Evolutionary conservation across 441 rosid genomes (phyloP), one percentile per base, ranked within the genome.

Genomic region (Croton laevigatus): DNA sequence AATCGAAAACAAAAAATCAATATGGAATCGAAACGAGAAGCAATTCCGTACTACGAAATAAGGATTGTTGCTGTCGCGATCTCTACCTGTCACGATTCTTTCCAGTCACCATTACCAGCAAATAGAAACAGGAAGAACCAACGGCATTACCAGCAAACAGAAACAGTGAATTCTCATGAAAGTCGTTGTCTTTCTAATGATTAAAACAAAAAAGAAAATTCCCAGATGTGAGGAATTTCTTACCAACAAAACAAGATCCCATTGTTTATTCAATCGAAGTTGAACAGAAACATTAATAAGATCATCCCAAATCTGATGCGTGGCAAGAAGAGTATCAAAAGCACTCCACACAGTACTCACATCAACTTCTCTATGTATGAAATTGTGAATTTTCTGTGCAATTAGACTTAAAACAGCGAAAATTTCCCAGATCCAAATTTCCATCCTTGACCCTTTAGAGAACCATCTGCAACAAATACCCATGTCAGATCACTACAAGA

Each of bases 361-460:
- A 80, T 88, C 90, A 52, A 71, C 78, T 75, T 88, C 89, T 71
- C 69, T 77, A 38, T 75, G 88, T 6, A 85, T 73, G 54, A 91
- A 90, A 36, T 75, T 73, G 52, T 87, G 79, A 72, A 94, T 85
- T 71, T 83, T 82, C 77, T 85, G 95, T 76, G 97, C 94, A 73
- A 74, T 72, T 59, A 95, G 91, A 66, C 95, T 88, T 60, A 91
- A 66, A 38, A 94, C 98, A 6, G 97, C 96, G 79, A 94, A 94
- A 27, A 94, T 84, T 63, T 95, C 3, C 96, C 97, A 13, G 98
- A 94, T 45, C 97, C 96, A 36, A 89, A 94, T 75, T 94, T 91
- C 98, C 97, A 91, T 77, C 98, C 98, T 75, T 82, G 71, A 22
- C 98, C 96, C 27, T 89, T 91, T 75, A 94, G 80, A 75, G 96